phyloP scores from a whole-genome alignment of 768 basidiomycete species.

The Agrocybe praecox region DNA sequence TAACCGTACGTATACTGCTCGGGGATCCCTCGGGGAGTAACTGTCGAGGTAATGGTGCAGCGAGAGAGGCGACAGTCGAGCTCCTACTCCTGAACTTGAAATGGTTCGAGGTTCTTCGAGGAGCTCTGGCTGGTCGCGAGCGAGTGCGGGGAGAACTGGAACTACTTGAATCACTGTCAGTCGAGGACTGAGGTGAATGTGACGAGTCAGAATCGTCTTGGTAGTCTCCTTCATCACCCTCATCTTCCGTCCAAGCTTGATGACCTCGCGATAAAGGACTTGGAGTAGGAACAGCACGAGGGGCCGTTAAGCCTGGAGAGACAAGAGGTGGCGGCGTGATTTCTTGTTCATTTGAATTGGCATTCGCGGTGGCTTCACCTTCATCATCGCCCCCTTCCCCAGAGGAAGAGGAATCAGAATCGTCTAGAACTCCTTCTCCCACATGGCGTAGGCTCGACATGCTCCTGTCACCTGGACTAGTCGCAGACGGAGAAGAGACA shows the following conservation, averaged over 20 bases:
- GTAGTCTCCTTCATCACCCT: conserved; percentile 36
- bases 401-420: conserved; percentile 63
- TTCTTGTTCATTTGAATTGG: conserved; percentile 39
- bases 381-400: conserved; percentile 35
- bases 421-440: conserved; percentile 78
- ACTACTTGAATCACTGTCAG: conserved; percentile 58
- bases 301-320: conserved; percentile 35
- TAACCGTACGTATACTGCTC: conserved; percentile 75
- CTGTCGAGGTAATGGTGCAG: conserved; percentile 35
- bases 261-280: conserved; percentile 68
- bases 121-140: conserved; percentile 31
- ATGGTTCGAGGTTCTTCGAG: conserved; percentile 31
- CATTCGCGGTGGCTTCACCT: conserved; percentile 24
- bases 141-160: conserved; percentile 32
- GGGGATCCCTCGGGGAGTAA: conserved; percentile 54
- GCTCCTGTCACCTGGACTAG: conserved; percentile 39
- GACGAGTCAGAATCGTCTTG: conserved; percentile 55
- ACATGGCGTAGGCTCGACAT: conserved; percentile 57
- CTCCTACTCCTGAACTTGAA: conserved; percentile 58
- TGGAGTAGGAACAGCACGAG: conserved; percentile 44
- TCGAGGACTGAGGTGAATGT: conserved; percentile 70
- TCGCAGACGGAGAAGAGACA: conserved; percentile 19
- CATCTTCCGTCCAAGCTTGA: conserved; percentile 58
- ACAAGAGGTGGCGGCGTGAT: conserved; percentile 17
- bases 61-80: conserved; percentile 66